A percentile compares a stretch with the other conserved stretches of the same genome.
Evolutionary conservation across 2,329 filamentous ascomycete species (phyloP).

Genomic region (Penicillium occitanis): DNA sequence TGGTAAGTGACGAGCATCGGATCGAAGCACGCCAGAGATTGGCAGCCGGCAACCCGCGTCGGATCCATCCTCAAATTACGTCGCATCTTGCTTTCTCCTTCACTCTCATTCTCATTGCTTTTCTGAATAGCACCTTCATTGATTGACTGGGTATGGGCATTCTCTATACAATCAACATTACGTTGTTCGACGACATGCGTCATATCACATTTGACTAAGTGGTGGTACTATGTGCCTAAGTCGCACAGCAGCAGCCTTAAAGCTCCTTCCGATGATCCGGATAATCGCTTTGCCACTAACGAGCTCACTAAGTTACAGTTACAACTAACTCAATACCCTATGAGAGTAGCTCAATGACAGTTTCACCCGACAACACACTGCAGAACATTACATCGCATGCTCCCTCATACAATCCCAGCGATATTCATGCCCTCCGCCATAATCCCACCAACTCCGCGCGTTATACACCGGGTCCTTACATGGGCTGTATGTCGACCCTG

Average conservation of each 20-base stretch:
- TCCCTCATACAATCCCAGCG: slow-evolving; percentile 18
- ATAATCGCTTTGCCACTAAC: slow-evolving; percentile 5
- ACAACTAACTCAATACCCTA: background rate
- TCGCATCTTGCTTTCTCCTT: background rate
- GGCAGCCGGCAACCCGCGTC: background rate
- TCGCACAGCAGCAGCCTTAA: slow-evolving; percentile 2
- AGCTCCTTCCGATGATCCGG: slow-evolving; percentile 3
- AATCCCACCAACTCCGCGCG: slow-evolving; percentile 41
- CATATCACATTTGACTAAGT: background rate
- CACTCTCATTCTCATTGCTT: background rate
- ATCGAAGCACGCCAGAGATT: slow-evolving; percentile 16
- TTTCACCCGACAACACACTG: background rate
- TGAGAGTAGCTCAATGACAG: background rate
- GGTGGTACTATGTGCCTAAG: background rate
- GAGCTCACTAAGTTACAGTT: background rate
- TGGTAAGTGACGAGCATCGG: slow-evolving; percentile 19
- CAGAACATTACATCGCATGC: slow-evolving; percentile 7
- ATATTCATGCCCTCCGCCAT: slow-evolving; percentile 26
- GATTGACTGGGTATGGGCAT: background rate
- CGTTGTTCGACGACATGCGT: background rate
- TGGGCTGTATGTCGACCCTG: slow-evolving; percentile 35
- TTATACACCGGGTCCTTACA: slow-evolving; percentile 46
- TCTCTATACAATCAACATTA: background rate
- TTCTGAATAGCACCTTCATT: background rate
- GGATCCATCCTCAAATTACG: slow-evolving; percentile 1